Base-by-base conservation (phyloP, 805 yeast species). In the Torulaspora delbrueckii region DNA sequence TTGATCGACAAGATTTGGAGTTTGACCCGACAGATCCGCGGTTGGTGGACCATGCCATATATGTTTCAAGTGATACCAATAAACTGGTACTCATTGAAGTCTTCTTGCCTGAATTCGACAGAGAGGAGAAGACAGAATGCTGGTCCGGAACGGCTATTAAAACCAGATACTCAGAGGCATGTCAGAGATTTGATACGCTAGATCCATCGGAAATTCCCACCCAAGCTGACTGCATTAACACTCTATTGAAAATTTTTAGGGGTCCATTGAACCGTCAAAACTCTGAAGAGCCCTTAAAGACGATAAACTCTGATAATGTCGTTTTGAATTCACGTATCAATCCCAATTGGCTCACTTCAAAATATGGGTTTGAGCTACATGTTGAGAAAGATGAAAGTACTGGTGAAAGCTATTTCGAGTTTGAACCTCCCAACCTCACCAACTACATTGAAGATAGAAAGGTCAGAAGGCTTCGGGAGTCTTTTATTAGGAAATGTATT, bases 161-260 rank as follows among this genome's bases (percentile, higher is more conserved):
- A 39, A 58, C 65, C 5, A 70, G 95, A 53, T 79, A 77, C 51
- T 60, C 67, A 10, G 65, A 68, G 4, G 72, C 70, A 0, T 60
- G 60, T 40, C 50, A 48, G 33, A 48, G 47, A n/a, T 54, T 53
- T 41, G 56, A 61, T 37, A 55, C 59, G 40, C 35, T 62, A 30
- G 53, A 61, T 53, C 45, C 60, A 7, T 45, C 52, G 0, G 38
- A 37, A 5, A 37, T 66, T 1, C 90, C 95, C 0, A 66, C 77
- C 3, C 75, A 81, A 2, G 60, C 75, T 0, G 76, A 74, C 36
- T 83, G 95, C 54, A 68, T 84, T 18, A 68, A 70, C 40, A 82
- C 87, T 0, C 57, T 87, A 13, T 72, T 76, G 53, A 79, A 78
- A 49, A 82, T 84, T 7, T 66, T 86, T 38, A 77, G 72, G 51